Evolutionary conservation across 75 land plant genomes (phyloP), one percentile per base, ranked within the genome.

Genomic region (Azolla pinnata): DNA sequence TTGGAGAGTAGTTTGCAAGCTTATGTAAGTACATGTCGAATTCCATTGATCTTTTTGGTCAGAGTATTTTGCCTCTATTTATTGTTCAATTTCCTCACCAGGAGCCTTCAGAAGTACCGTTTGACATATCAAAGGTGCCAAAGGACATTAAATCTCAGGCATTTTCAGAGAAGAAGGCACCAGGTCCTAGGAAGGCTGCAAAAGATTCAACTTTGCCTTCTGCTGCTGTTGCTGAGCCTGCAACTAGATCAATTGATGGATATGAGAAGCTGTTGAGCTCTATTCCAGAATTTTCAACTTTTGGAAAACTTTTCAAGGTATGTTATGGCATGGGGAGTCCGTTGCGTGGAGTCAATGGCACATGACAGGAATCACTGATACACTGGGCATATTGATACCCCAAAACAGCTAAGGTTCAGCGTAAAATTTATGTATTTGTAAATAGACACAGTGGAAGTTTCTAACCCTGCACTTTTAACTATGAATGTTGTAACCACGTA

Each of bases 231-330:
- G 56, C 79, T 4, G 46, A 46, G 69, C 68, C 40, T 24, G 83
- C 79, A 19, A 33, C 70, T 9, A 68, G 81, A 0, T 33, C 81
- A 24, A 65, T 63, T 62, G 97, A 77, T 62, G 74, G 82, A 29
- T 88, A 92, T 77, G 97, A 92, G 63, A 88, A 66, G 48, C 44
- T 82, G 31, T 82, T 92, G 29, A 75, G 81, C 5, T 80, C 89
- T 5, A 79, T 92, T 55, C 80, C 86, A 7, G 95, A 84, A 52
- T 88, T 88, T 63, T 60, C 95, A 7, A 64, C 45, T 70, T 92
- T 85, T 77, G 97, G 97, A 16, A 85, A 85, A 65, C 89, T 88
- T 55, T 88, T 92, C 70, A 92, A 88, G 97, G 97, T 88, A 9
- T n/a, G n/a, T n/a, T n/a, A n/a, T n/a, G n/a, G n/a, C n/a, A n/a